These are phyloP conservation scores for Aureobasidium melanogenum DNA, from an alignment of 2,329 filamentous ascomycete genomes.

Conservation along the genomic window DNA sequence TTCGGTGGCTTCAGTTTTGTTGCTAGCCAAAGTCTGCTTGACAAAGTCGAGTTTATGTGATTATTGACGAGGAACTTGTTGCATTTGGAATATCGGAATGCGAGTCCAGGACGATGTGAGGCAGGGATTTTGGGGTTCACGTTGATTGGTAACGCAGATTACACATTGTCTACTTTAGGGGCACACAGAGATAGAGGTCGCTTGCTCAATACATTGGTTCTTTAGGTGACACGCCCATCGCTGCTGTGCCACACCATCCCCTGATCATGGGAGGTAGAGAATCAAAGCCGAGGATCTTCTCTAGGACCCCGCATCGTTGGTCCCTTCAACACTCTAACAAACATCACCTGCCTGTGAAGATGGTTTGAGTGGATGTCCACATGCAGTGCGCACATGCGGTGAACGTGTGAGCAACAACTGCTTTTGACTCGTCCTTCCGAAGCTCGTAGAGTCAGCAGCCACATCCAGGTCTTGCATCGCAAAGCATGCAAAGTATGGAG, in stretches of 20 bases:
- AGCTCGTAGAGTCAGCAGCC: background rate
- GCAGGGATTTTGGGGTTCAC: background rate
- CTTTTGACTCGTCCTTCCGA: background rate
- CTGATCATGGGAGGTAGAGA: background rate
- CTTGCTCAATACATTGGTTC: background rate
- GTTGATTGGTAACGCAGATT: background rate
- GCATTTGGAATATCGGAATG: background rate
- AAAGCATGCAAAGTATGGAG: too few species aligned
- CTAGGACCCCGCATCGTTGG: background rate
- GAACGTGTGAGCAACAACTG: background rate
- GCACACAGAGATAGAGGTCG: background rate
- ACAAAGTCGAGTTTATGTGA: slow-evolving; percentile 27
- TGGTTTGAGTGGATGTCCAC: background rate
- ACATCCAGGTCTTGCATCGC: too few species aligned
- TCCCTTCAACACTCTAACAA: background rate
- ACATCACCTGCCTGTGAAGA: background rate
- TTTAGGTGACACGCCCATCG: background rate
- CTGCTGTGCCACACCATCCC: background rate
- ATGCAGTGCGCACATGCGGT: background rate
- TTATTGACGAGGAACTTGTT: background rate
- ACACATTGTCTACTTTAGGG: background rate
- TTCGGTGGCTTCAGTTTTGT: slow-evolving; percentile 48
- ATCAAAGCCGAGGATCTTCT: background rate
- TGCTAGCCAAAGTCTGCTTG: slow-evolving; percentile 42
- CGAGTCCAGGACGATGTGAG: background rate